phyloP scores from a whole-genome alignment of 352 stramenopile genomes.

The Phytophthora colocasiae region DNA sequence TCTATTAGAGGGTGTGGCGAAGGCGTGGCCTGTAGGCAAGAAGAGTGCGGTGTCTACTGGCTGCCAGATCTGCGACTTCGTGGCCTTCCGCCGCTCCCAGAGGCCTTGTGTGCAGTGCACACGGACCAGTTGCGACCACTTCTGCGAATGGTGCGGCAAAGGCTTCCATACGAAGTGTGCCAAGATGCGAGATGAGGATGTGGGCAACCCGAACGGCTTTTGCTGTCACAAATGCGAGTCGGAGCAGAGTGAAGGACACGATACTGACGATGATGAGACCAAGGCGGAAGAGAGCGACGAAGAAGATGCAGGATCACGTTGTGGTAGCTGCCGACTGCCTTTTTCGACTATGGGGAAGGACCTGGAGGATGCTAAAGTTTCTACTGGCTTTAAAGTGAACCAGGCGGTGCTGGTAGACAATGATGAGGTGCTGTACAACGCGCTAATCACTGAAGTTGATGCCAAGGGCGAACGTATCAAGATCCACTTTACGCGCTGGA shows the following conservation, averaged over 20 bases:
- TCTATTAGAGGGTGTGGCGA: constrained; percentile 51
- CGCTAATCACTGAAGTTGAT: constrained; percentile 86
- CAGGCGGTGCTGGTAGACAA: constrained; percentile 88
- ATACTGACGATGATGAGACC: constrained; percentile 56
- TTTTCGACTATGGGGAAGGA: constrained; percentile 54
- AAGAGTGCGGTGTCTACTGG: constrained; percentile 57
- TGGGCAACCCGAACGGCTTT: constrained; percentile 63
- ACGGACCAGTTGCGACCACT: constrained; percentile 70
- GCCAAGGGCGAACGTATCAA: constrained; percentile 75
- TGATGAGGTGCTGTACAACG: constrained; percentile 89
- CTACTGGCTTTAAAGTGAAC: constrained; percentile 72
- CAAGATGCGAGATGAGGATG: constrained; percentile 54
- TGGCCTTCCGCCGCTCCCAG: constrained; percentile 71
- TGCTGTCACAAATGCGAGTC: constrained; percentile 79
- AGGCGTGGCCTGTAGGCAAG: constrained; percentile 47
- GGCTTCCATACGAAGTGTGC: constrained; percentile 84
- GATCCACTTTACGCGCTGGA: constrained; percentile 89
- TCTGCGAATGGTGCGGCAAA: constrained; percentile 88
- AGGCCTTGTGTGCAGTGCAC: constrained; percentile 74
- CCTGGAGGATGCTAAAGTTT: constrained; percentile 28
- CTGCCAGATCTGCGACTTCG: constrained; percentile 88
- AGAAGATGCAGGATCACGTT: constrained; percentile 70
- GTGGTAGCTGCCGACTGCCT: constrained; percentile 65
- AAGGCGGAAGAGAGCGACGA: constrained; percentile 43
- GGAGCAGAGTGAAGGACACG: constrained; percentile 63